Percentiles rank a stretch among this genome's conserved stretches.
phyloP scores from a whole-genome alignment of 352 stramenopile genomes.

The Globisporangium okanoganense region DNA sequence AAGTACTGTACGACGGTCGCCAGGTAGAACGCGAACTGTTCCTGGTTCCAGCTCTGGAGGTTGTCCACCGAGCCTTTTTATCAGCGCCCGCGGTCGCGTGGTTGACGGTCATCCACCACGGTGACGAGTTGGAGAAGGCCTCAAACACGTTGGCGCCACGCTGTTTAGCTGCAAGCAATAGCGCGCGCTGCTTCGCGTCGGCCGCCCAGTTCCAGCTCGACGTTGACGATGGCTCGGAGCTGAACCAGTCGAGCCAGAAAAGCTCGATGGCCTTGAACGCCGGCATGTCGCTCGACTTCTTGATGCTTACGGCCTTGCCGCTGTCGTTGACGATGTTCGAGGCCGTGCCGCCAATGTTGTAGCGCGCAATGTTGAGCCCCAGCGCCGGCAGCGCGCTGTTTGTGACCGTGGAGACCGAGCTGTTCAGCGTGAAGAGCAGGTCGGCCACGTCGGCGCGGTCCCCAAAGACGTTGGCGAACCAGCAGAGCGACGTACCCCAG shows the following conservation, averaged over 20 bases:
- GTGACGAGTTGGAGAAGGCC: constrained; percentile 53
- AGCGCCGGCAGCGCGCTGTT: constrained; percentile 30
- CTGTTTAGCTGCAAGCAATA: constrained; percentile 33
- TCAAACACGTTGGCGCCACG: constrained; percentile 42
- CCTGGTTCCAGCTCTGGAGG: constrained; percentile 43
- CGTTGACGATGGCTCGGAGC: constrained; percentile 23
- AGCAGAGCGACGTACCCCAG: constrained; percentile 59
- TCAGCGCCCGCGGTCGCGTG: constrained; percentile 39
- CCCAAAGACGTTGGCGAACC: constrained; percentile 62
- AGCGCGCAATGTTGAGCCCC: constrained; percentile 56
- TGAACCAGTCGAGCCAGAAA: constrained; percentile 58
- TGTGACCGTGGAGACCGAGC: constrained; percentile 23
- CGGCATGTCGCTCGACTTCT: constrained; percentile 43
- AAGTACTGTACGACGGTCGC: constrained; percentile 36
- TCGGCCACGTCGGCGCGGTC: constrained; percentile 52
- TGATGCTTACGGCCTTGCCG: constrained; percentile 39
- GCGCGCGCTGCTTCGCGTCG: constrained; percentile 37
- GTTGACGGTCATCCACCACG: constrained; percentile 68
- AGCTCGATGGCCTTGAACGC: constrained; percentile 49
- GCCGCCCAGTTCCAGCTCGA: constrained; percentile 48
- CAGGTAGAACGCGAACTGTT: constrained; percentile 43
- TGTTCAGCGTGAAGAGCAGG: constrained; percentile 44
- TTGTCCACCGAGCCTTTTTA: constrained; percentile 39
- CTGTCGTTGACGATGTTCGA: constrained; percentile 36
- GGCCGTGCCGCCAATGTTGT: constrained; percentile 53